Conservation (phyloP, 164 flowering plant genomes). For the Vitis riparia region DNA sequence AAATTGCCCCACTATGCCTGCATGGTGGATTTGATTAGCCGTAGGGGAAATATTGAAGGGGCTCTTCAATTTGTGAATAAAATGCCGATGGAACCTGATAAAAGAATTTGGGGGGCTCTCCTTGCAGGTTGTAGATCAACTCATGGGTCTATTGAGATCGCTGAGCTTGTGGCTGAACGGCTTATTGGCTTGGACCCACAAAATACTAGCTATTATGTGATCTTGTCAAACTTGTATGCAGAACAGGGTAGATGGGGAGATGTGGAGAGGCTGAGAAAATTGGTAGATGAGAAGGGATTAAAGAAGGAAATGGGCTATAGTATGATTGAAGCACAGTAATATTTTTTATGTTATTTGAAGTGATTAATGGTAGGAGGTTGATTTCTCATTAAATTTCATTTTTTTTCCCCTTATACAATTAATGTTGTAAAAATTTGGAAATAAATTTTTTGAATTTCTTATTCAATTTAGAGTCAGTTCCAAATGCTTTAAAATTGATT, state of each 20-base stretch:
- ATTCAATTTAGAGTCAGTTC: not conserved
- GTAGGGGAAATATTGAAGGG: conserved; percentile 42
- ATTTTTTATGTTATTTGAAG: not conserved
- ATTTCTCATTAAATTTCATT: not conserved
- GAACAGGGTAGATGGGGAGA: conserved; percentile 49
- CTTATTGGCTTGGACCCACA: conserved; percentile 42
- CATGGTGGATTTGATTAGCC: conserved; percentile 68
- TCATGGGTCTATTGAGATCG: conserved; percentile 30
- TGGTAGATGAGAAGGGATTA: conserved; percentile 36
- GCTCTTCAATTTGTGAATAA: conserved; percentile 47
- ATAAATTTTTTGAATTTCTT: not conserved
- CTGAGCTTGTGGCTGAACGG: conserved; percentile 42
- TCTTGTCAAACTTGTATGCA: conserved; percentile 52
- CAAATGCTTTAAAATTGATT: too few species aligned
- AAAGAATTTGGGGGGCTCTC: conserved; percentile 57
- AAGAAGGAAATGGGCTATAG: conserved; percentile 47
- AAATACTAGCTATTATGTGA: conserved; percentile 44
- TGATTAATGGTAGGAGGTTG: not conserved
- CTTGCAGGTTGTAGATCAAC: conserved; percentile 48
- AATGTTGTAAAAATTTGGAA: not conserved
- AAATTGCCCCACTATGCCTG: conserved; percentile 62
- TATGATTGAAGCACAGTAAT: conserved; percentile 25
- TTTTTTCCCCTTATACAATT: not conserved
- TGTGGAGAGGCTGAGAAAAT: conserved; percentile 47
- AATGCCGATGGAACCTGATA: conserved; percentile 61